A percentile compares a stretch with the other conserved stretches of the same genome.
phyloP scores from a whole-genome alignment of 176 grass and related monocot species.

The Eragrostis curvula region DNA sequence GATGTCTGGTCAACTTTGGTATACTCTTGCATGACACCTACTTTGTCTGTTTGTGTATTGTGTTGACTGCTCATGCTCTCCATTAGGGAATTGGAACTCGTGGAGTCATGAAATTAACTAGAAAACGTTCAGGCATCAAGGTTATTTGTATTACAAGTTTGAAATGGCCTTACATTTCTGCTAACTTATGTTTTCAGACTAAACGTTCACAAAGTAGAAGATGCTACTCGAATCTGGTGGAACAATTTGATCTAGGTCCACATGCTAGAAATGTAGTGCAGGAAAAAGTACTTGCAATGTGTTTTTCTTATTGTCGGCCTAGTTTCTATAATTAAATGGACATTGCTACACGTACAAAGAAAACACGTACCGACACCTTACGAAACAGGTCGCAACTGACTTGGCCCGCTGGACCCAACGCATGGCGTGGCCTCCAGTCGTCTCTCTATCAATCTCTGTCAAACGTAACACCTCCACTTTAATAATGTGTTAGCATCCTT shows the following conservation, averaged over 20 bases:
- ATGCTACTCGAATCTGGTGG: not conserved
- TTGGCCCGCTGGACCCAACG: too few relatives aligned
- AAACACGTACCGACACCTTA: too few relatives aligned
- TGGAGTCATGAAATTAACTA: not conserved
- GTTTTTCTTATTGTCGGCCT: not conserved
- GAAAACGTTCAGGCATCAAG: not conserved
- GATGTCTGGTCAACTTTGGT: too few relatives aligned
- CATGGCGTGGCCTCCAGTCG: too few relatives aligned
- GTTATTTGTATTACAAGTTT: not conserved
- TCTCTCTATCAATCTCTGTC: too few relatives aligned
- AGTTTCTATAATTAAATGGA: not conserved
- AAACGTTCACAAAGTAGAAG: constrained; percentile 7
- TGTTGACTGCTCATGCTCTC: not conserved
- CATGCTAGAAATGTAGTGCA: constrained; percentile 4
- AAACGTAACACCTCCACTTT: too few relatives aligned
- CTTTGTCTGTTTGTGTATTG: not conserved
- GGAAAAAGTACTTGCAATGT: not conserved
- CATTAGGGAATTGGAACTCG: not conserved
- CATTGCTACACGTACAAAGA: too few relatives aligned
- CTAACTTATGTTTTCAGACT: not conserved
- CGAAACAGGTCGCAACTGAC: too few relatives aligned
- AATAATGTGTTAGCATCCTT: too few relatives aligned
- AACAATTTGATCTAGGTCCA: not conserved
- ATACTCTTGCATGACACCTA: too few relatives aligned
- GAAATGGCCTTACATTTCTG: not conserved